Percentiles rank a stretch among this genome's conserved stretches.
Evolutionary conservation across 768 basidiomycete genomes (phyloP).

Genomic region (Mycena maculata): DNA sequence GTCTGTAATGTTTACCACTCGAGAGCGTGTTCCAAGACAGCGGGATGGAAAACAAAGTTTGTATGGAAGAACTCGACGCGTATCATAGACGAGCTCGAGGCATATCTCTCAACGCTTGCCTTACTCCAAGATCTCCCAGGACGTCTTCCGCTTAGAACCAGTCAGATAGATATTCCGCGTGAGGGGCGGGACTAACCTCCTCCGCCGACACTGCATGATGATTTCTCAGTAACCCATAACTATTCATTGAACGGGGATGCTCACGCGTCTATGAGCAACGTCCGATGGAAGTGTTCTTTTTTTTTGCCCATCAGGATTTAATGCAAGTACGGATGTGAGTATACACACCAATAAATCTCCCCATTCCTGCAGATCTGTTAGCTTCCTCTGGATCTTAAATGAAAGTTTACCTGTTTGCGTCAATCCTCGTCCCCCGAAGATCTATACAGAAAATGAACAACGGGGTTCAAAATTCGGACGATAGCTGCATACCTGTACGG

Average conservation of each 20-base stretch:
- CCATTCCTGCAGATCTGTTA: slow-evolving; percentile 57
- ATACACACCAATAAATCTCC: slow-evolving; percentile 68
- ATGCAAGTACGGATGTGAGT: slow-evolving; percentile 43
- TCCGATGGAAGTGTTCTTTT: slow-evolving; percentile 51
- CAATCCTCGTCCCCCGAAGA: slow-evolving; percentile 90
- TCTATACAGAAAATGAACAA: slow-evolving; percentile 45
- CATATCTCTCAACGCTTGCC: slow-evolving; percentile 83
- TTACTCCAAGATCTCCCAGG: slow-evolving; percentile 84
- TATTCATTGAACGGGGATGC: slow-evolving; percentile 24
- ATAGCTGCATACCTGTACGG: slow-evolving; percentile 66
- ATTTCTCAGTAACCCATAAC: neutral
- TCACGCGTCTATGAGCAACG: slow-evolving; percentile 72
- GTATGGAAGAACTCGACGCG: too few relatives aligned
- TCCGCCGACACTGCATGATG: slow-evolving; percentile 64
- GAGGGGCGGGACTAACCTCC: slow-evolving; percentile 56
- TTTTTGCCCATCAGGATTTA: slow-evolving; percentile 33
- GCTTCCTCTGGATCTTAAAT: slow-evolving; percentile 15
- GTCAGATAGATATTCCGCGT: slow-evolving; percentile 15
- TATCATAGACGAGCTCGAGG: too few relatives aligned
- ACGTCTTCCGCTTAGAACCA: slow-evolving; percentile 73
- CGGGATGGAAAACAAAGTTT: neutral
- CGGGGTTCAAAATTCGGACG: neutral
- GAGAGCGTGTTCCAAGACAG: neutral
- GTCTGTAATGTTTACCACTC: slow-evolving; percentile 15
- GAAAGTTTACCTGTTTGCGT: slow-evolving; percentile 73